Base-by-base conservation (phyloP, 176 grass and related monocot genomes). In the Pontederia crassipes region DNA sequence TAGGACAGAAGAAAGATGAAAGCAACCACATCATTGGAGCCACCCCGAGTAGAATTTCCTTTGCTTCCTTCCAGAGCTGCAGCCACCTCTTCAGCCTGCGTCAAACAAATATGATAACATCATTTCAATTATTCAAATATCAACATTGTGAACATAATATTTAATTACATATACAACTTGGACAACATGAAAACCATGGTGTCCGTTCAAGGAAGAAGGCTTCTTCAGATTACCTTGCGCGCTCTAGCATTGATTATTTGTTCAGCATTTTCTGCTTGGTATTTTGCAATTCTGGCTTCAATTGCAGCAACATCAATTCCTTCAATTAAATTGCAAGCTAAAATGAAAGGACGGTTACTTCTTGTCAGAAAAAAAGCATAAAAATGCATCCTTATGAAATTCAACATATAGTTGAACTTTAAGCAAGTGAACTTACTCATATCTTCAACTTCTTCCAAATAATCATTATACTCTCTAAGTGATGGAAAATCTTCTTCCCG, bases 401-500 rank as follows among this genome's bases (percentile, higher is more conserved):
- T 40, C 2, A 40, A 40, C 32, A 40, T 40, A 7, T 40, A 40
- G 32, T 40, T 40, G 32, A 40, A 51, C 11, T 8, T 14, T 14
- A 24, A 64, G 28, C 60, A 70, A 17, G 73, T 24, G 20, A 24
- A 24, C 85, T 78, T 77, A 97, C 92, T 97, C 92, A 83, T 80
- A 58, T 97, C 92, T 67, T 97, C 87, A 18, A 91, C 87, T 74
- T 97, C 92, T 73, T 97, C 92, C 46, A 97, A 85, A 59, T 88
- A 91, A 67, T 97, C 93, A 67, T 97, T 97, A 75, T 88, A 97
- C 45, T 97, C 84, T 75, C 60, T 97, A 47, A 91, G 75, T 0
- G 87, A 74, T 49, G 81, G 63, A 65, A 97, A 97, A 45, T 97
- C 84, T 1, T 97, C 87, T 46, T 68, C 70, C 24, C 79, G 87